Conservation (phyloP, 768 basidiomycete species). For the Podaxis carcinomalis region DNA sequence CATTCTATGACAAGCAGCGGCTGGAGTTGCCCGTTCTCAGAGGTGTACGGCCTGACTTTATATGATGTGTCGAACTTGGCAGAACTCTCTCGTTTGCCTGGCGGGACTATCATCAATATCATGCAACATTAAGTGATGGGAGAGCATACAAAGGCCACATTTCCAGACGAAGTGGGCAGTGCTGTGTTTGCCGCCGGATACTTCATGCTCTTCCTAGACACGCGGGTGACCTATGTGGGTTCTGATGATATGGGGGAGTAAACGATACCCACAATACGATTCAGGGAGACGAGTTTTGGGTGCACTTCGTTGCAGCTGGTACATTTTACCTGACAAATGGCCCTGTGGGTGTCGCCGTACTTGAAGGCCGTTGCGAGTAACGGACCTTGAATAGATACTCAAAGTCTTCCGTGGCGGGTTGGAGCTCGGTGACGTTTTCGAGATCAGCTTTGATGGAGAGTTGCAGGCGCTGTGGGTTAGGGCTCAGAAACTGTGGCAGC, state of each 20-base stretch:
- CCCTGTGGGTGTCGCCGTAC: constrained; percentile 17
- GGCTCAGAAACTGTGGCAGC: constrained; percentile 7
- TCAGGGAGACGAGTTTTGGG: constrained; percentile 66
- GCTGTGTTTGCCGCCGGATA: constrained; percentile 62
- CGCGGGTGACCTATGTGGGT: background rate
- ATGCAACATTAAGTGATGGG: constrained; percentile 2
- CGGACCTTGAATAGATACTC: constrained; percentile 80
- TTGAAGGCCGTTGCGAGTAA: background rate
- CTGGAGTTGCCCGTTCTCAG: constrained; percentile 57
- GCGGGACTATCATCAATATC: background rate
- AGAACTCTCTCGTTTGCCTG: constrained; percentile 74
- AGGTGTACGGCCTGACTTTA: constrained; percentile 49
- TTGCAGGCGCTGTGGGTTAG: constrained; percentile 43
- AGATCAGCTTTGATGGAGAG: constrained; percentile 77
- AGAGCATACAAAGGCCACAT: constrained; percentile 54
- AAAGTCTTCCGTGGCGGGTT: constrained; percentile 63
- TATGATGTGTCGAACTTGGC: constrained; percentile 67
- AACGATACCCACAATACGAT: constrained; percentile 49
- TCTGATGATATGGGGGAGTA: background rate
- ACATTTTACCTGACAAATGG: constrained; percentile 63
- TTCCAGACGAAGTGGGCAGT: constrained; percentile 81
- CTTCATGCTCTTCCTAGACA: constrained; percentile 56
- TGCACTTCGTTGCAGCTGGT: constrained; percentile 76
- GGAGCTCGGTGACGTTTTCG: constrained; percentile 70
- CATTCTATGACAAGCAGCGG: constrained; percentile 77